These are phyloP conservation scores for Lagenaria siceraria DNA, from an alignment of 306 rosid genomes.

Conservation along the genomic window DNA sequence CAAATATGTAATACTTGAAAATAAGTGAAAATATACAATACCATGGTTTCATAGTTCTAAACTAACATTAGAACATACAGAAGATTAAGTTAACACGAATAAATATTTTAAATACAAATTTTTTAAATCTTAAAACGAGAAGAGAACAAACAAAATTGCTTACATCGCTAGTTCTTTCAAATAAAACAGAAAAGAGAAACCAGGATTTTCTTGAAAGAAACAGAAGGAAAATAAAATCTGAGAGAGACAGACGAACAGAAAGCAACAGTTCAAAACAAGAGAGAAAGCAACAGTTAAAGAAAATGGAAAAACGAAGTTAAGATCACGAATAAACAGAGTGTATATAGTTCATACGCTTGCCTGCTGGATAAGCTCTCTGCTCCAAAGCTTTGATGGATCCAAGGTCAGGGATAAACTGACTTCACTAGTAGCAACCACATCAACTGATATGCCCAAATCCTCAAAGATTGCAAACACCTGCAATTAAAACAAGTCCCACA, in stretches of 20 bases:
- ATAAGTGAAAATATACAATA: not conserved
- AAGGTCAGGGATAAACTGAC: conserved; percentile 81
- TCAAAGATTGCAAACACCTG: conserved; percentile 84
- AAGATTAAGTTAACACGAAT: not conserved
- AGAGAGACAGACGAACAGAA: not conserved
- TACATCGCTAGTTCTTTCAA: not conserved
- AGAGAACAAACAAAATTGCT: not conserved
- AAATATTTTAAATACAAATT: not conserved
- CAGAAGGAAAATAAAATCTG: not conserved
- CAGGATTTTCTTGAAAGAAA: not conserved
- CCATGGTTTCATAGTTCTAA: not conserved
- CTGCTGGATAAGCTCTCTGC: conserved; percentile 86
- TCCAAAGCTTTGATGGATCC: conserved; percentile 90
- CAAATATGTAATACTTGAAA: not conserved
- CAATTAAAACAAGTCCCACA: conserved; percentile 6
- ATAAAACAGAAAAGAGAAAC: not conserved
- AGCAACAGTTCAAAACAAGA: not conserved
- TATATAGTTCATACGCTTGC: conserved; percentile 27
- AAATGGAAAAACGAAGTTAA: not conserved
- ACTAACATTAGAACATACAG: not conserved
- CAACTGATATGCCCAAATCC: conserved; percentile 79
- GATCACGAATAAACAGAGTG: not conserved
- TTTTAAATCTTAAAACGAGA: not conserved
- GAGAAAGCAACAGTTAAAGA: not conserved
- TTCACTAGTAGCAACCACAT: conserved; percentile 87